Conservation (phyloP, 805 yeast genomes). For the Candida michaelii region DNA sequence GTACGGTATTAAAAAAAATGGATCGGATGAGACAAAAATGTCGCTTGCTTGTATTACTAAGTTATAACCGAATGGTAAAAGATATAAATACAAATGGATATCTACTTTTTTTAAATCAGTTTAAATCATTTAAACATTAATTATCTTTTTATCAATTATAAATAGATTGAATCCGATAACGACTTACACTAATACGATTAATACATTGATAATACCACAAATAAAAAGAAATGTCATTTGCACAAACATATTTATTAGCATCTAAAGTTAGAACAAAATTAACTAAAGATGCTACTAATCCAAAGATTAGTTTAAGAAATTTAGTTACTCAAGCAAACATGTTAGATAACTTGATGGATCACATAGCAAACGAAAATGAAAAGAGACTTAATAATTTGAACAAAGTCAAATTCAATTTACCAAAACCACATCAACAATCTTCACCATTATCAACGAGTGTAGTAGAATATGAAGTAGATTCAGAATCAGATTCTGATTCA, state of each 20-base stretch:
- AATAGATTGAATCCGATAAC: too few relatives aligned
- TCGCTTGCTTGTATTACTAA: slow-evolving; percentile 8
- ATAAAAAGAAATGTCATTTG: slow-evolving; percentile 26
- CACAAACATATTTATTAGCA: slow-evolving; percentile 61
- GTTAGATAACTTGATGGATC: slow-evolving; percentile 63
- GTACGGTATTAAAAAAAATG: slow-evolving; percentile 6
- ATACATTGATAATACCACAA: not conserved
- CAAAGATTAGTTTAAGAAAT: slow-evolving; percentile 55
- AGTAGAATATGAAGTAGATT: slow-evolving; percentile 39
- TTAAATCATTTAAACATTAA: not conserved
- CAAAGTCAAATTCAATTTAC: slow-evolving; percentile 14
- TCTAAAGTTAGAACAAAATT: slow-evolving; percentile 63
- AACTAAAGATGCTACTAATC: slow-evolving; percentile 58
- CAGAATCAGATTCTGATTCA: slow-evolving; percentile 19
- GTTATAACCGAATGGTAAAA: slow-evolving; percentile 6
- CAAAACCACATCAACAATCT: slow-evolving; percentile 13
- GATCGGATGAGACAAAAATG: slow-evolving; percentile 8
- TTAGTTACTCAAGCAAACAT: slow-evolving; percentile 72
- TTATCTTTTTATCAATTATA: not conserved
- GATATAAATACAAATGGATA: slow-evolving; percentile 3
- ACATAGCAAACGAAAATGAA: slow-evolving; percentile 32
- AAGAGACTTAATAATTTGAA: slow-evolving; percentile 21
- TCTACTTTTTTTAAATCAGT: not conserved
- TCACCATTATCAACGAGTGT: slow-evolving; percentile 26
- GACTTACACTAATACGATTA: too few relatives aligned